Evolutionary conservation across 2,329 filamentous ascomycete genomes (phyloP).

Genomic region (Alternaria alternata): DNA sequence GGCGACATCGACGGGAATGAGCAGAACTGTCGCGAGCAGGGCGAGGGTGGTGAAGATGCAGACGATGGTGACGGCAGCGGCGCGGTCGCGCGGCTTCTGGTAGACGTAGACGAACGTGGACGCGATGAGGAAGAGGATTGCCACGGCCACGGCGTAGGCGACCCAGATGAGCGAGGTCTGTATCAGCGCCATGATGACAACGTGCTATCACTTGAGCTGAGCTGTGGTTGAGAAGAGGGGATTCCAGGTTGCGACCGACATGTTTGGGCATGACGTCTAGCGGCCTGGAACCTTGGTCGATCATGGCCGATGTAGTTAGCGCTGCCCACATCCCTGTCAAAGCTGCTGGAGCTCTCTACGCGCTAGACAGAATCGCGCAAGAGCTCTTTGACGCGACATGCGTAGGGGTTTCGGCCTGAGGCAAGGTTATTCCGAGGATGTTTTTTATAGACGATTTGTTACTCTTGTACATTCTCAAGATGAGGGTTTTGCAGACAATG

Average conservation of each 20-base stretch:
- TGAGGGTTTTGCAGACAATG: background rate
- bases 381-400: slow-evolving; percentile 30
- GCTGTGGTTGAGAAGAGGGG: background rate
- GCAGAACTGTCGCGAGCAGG: slow-evolving; percentile 87
- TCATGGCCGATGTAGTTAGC: background rate
- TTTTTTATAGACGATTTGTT: background rate
- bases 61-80: slow-evolving; percentile 79
- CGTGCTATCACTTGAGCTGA: too few relatives aligned
- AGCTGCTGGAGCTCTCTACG: slow-evolving; percentile 16
- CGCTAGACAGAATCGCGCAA: slow-evolving; percentile 13
- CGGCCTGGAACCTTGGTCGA: background rate
- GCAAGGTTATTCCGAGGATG: background rate
- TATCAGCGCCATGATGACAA: slow-evolving; percentile 69
- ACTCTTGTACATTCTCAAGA: background rate
- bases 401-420: background rate
- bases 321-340: slow-evolving; percentile 9
- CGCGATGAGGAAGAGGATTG: slow-evolving; percentile 76
- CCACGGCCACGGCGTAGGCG: slow-evolving; percentile 84
- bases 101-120: slow-evolving; percentile 90
- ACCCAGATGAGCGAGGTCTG: slow-evolving; percentile 95
- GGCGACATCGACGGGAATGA: slow-evolving; percentile 94
- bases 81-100: slow-evolving; percentile 87
- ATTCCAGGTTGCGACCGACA: background rate
- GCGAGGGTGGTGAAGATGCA: slow-evolving; percentile 87
- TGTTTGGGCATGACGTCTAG: slow-evolving; percentile 5